phyloP scores from a whole-genome alignment of 345 rosid species.

The Salix purpurea region DNA sequence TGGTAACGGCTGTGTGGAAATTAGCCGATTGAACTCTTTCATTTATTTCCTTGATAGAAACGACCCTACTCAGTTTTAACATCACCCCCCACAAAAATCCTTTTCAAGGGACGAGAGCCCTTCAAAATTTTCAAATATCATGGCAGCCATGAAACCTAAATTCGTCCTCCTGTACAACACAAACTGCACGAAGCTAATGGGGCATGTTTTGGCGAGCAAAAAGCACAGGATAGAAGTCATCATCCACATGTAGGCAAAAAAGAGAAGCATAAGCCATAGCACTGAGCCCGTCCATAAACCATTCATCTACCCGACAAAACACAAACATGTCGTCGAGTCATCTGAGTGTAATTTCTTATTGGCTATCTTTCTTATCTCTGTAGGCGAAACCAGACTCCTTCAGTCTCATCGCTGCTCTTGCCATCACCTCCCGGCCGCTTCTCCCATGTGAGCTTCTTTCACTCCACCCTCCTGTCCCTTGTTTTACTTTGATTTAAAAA shows the following conservation, averaged over 20 bases:
- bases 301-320: slow-evolving; percentile 34
- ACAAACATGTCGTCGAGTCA: slow-evolving; percentile 35
- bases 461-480: neutral
- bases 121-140: neutral
- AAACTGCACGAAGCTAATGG: neutral
- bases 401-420: slow-evolving; percentile 1
- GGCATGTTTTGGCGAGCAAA: neutral
- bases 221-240: neutral
- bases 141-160: no score
- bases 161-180: neutral
- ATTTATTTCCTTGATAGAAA: neutral
- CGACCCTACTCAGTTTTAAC: neutral
- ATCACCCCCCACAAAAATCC: neutral
- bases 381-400: slow-evolving; percentile 8
- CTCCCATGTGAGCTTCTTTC: slow-evolving; percentile 31
- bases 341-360: slow-evolving; percentile 27
- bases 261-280: slow-evolving; percentile 13
- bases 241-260: slow-evolving; percentile 22
- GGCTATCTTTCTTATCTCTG: neutral
- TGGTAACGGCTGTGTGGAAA: no score
- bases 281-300: slow-evolving; percentile 16
- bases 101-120: slow-evolving; percentile 13
- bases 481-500: slow-evolving; percentile 3
- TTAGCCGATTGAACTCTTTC: neutral
- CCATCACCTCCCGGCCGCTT: slow-evolving; percentile 9